These are phyloP conservation scores for Rhododendron vialii DNA, from an alignment of 148 eudicot genomes.

Conservation along the genomic window DNA sequence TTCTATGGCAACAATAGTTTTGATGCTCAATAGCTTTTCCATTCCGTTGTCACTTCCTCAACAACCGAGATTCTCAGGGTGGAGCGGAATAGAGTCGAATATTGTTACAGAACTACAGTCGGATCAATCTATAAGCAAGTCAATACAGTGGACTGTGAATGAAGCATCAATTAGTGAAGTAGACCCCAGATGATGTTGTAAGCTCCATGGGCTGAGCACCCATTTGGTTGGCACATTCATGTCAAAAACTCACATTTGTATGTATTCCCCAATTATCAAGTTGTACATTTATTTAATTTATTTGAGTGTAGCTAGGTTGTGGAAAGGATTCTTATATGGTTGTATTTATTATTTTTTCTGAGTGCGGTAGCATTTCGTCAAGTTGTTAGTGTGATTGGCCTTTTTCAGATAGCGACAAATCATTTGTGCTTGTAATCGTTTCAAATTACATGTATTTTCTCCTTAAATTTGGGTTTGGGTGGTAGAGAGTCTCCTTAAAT, in stretches of 20 bases:
- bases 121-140: not conserved
- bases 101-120: not conserved
- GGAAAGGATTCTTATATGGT: too few relatives aligned
- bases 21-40: constrained; percentile 25
- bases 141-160: not conserved
- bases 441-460: too few relatives aligned
- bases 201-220: not conserved
- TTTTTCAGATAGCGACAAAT: too few relatives aligned
- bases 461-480: too few relatives aligned
- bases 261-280: not conserved
- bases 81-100: not conserved
- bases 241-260: not conserved
- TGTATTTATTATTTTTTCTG: too few relatives aligned
- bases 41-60: constrained; percentile 17
- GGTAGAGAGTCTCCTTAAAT: too few relatives aligned
- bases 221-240: not conserved
- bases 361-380: too few relatives aligned
- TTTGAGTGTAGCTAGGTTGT: too few relatives aligned
- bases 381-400: too few relatives aligned
- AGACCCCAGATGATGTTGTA: not conserved
- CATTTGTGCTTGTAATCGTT: too few relatives aligned
- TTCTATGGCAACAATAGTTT: constrained; percentile 25
- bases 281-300: too few relatives aligned
- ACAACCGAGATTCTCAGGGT: constrained; percentile 10
- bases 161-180: not conserved